Evolutionary conservation across 2,329 filamentous ascomycete genomes (phyloP).

Genomic region (Colletotrichum plurivorum): DNA sequence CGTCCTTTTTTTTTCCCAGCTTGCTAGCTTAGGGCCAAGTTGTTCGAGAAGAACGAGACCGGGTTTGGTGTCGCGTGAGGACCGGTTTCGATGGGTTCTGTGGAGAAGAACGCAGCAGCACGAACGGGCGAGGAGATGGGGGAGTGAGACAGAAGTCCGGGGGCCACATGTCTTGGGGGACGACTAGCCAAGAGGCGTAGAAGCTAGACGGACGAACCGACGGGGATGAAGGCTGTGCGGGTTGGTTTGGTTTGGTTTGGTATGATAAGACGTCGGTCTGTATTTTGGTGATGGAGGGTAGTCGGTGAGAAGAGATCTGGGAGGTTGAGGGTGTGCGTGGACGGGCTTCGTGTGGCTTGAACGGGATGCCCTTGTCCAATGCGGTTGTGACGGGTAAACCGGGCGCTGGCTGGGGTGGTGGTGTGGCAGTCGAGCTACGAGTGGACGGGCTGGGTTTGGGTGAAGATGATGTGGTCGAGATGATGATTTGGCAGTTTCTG

Average conservation of each 20-base stretch:
- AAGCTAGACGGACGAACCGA: constrained; percentile 14
- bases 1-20: too few species aligned
- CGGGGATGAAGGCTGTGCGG: too few species aligned
- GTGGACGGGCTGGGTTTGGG: not conserved
- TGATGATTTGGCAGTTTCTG: not conserved
- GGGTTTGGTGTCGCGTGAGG: constrained; percentile 14
- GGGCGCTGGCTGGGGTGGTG: not conserved
- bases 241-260: constrained; percentile 4
- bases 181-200: constrained; percentile 2
- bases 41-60: not conserved
- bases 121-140: too few species aligned
- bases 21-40: too few species aligned
- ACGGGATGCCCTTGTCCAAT: constrained; percentile 9
- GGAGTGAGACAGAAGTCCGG: too few species aligned
- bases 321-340: too few species aligned
- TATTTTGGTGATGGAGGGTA: not conserved
- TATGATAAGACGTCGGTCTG: not conserved
- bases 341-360: not conserved
- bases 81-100: not conserved
- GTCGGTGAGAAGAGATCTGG: not conserved
- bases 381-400: constrained; percentile 20
- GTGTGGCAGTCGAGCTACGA: not conserved
- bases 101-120: too few species aligned
- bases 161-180: too few species aligned
- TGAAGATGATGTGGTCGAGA: not conserved